phyloP scores from a whole-genome alignment of 495 filamentous ascomycete genomes.

The Penicillium flavigenum region DNA sequence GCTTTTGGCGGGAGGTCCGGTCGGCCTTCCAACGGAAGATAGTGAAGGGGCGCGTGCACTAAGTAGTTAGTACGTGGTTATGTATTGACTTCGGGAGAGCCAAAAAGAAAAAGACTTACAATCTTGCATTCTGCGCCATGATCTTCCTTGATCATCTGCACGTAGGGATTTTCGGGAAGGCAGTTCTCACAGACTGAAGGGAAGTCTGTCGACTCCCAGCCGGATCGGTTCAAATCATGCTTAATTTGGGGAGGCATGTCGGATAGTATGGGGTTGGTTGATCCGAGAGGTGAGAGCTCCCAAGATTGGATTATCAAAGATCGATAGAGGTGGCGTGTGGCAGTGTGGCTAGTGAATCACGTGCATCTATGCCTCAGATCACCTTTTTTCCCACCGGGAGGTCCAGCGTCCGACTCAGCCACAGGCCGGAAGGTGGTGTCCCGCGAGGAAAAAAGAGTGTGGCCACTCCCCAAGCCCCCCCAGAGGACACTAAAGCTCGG shows the following conservation, averaged over 20 bases:
- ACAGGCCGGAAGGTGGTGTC: constrained; percentile 22
- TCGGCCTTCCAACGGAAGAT: constrained; percentile 94
- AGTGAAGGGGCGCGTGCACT: constrained; percentile 93
- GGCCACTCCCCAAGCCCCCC: constrained; percentile 12
- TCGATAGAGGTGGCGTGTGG: constrained; percentile 21
- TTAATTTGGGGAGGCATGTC: constrained; percentile 70
- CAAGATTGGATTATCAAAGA: constrained; percentile 15
- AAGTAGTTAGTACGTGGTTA: constrained; percentile 14
- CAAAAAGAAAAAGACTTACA: constrained; percentile 29
- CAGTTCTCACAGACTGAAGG: constrained; percentile 71
- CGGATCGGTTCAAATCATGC: constrained; percentile 93
- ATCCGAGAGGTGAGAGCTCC: constrained; percentile 10
- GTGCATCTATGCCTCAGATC: neutral
- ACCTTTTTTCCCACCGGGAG: constrained; percentile 12
- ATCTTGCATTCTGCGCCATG: constrained; percentile 70
- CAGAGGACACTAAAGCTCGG: constrained; percentile 7
- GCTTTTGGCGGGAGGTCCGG: constrained; percentile 80
- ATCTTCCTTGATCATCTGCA: constrained; percentile 98
- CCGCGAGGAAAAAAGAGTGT: constrained; percentile 11
- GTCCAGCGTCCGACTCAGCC: constrained; percentile 20
- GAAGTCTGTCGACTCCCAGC: constrained; percentile 88
- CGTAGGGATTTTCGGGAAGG: constrained; percentile 94
- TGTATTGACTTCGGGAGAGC: neutral
- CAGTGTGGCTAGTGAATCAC: constrained; percentile 10
- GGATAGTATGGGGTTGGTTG: neutral